Evolutionary conservation across 441 rosid species (phyloP).

Genomic region (Corymbia citriodora): DNA sequence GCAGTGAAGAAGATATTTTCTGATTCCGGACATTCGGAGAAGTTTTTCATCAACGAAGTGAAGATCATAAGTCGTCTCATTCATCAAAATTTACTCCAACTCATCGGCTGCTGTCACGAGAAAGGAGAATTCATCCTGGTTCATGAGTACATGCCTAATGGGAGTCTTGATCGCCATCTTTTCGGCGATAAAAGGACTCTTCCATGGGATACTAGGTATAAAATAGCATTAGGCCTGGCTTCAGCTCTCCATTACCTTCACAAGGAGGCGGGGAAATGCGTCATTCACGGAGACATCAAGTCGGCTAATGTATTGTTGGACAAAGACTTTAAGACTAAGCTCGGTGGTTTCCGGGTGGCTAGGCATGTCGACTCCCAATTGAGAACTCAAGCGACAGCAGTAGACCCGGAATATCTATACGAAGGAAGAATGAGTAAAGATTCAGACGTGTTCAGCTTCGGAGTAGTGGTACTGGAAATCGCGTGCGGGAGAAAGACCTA

Average conservation of each 20-base stretch:
- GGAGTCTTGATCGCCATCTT: not conserved
- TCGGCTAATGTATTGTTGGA: not conserved
- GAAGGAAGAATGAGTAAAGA: conserved; percentile 2
- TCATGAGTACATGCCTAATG: no score
- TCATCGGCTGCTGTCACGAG: conserved; percentile 1
- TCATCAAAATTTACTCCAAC: not conserved
- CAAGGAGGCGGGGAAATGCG: conserved; percentile 5
- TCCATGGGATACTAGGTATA: not conserved
- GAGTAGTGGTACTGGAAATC: not conserved
- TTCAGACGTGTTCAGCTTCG: not conserved
- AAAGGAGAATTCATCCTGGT: not conserved
- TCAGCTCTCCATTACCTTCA: conserved; percentile 3
- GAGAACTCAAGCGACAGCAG: not conserved
- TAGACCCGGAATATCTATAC: not conserved
- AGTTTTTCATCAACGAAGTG: conserved; percentile 1
- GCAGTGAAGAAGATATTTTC: not conserved
- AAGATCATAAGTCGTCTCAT: not conserved
- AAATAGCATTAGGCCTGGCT: not conserved
- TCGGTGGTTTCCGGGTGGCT: conserved; percentile 4
- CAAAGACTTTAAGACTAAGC: not conserved
- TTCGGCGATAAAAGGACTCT: not conserved
- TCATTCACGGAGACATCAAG: conserved; percentile 2
- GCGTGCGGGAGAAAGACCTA: not conserved
- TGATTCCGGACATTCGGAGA: not conserved
- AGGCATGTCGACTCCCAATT: not conserved